Conservation (phyloP, 176 grass and related monocot genomes). For the Ensete glaucum region DNA sequence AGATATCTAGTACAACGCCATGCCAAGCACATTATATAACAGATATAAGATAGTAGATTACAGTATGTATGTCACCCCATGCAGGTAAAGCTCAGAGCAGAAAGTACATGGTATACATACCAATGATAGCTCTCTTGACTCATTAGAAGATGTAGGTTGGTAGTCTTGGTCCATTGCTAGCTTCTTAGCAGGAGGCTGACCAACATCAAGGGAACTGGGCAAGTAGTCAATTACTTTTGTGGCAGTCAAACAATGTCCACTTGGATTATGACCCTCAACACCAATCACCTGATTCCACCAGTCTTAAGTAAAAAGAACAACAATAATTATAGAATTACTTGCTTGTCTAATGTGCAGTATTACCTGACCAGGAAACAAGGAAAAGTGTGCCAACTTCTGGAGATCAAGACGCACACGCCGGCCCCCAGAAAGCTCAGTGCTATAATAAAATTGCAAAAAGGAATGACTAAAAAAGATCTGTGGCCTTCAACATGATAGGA, state of each 20-base stretch:
- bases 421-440: slow-evolving; percentile 64
- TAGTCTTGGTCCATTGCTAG: slow-evolving; percentile 39
- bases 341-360: background rate
- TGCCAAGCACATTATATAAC: background rate
- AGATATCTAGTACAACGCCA: background rate
- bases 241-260: slow-evolving; percentile 75
- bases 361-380: slow-evolving; percentile 92
- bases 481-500: background rate
- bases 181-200: slow-evolving; percentile 66
- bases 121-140: slow-evolving; percentile 39
- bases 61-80: background rate
- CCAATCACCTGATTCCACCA: slow-evolving; percentile 48
- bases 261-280: slow-evolving; percentile 86
- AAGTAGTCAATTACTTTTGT: slow-evolving; percentile 70
- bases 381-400: slow-evolving; percentile 64
- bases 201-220: slow-evolving; percentile 35
- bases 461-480: background rate
- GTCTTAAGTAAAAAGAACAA: slow-evolving; percentile 2
- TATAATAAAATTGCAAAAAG: slow-evolving; percentile 19
- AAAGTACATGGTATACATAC: slow-evolving; percentile 26
- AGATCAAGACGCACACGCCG: slow-evolving; percentile 73
- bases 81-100: background rate
- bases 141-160: slow-evolving; percentile 25
- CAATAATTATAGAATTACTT: background rate
- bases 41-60: background rate